Percentiles rank a stretch among this genome's conserved stretches.
phyloP scores from a whole-genome alignment of 495 filamentous ascomycete genomes.

The Penicillium paradoxum region DNA sequence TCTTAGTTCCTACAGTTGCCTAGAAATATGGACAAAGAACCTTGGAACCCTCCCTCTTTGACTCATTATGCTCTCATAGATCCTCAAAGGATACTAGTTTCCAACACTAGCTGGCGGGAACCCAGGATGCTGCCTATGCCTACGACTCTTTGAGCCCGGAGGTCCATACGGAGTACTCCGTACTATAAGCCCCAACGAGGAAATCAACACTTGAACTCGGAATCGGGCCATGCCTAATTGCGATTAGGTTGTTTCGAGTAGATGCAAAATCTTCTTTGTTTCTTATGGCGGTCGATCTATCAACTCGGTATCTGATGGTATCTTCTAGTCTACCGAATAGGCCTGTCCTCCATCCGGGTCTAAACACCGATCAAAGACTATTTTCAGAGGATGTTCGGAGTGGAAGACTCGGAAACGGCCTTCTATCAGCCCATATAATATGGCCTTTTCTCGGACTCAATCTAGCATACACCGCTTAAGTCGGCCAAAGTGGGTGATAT shows the following conservation, averaged over 20 bases:
- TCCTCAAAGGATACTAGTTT: neutral
- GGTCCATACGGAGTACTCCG: too few species aligned
- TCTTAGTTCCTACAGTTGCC: neutral
- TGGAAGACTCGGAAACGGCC: too few species aligned
- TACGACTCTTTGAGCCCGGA: neutral
- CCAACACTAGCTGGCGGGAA: neutral
- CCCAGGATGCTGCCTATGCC: neutral
- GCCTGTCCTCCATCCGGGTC: too few species aligned
- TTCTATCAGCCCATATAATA: neutral
- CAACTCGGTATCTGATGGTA: neutral
- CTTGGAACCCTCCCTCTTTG: neutral
- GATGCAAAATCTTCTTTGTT: neutral
- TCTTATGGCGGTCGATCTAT: neutral
- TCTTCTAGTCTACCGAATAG: too few species aligned
- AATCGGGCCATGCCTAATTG: neutral
- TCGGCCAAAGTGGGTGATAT: conserved; percentile 13
- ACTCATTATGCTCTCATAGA: neutral
- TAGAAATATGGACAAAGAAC: neutral
- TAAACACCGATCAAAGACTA: too few species aligned
- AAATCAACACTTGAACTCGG: neutral
- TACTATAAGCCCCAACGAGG: neutral
- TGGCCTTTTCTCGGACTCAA: neutral
- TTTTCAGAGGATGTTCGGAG: too few species aligned
- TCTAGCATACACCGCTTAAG: neutral
- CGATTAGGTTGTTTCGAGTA: neutral